Base-by-base conservation (phyloP, 1,139 yeast species). In the Lodderomyces parapsilosis region DNA sequence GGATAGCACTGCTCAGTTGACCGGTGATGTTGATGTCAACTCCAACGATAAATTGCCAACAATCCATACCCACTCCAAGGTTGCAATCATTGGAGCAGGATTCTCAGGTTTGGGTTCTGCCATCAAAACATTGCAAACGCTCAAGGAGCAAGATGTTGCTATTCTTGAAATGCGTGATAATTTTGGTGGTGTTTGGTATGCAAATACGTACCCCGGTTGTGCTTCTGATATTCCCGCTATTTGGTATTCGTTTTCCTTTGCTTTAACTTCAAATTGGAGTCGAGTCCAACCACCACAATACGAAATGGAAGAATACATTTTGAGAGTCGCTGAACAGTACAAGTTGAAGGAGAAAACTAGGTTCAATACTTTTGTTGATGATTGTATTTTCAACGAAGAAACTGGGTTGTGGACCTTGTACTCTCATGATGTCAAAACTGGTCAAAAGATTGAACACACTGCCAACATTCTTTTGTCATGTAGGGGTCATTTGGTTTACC, bases 111-210 rank as follows among this genome's bases (percentile, higher is more conserved):
- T 76, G 45, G 66, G 63, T 18, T 48, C 62, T 9, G 66, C 70
- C 2, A 47, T 70, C 38, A 61, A 57, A 47, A 59, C 60, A 42
- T 57, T 58, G 43, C 62, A 62, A 41, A 58, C 60, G 31, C 57
- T 62, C 51, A 65, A 60, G 34, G 65, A 54, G 39, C 56, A 58
- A 39, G 79, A 63, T 55, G 63, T 63, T 49, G 65, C 55, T 18
- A 58, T 74, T 7, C 73, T 70, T 48, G 81, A 76, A 47, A 68
- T 68, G 47, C 77, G 70, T 46, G 61, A 58, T 39, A 59, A 66
- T 40, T 63, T 74, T 46, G 81, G 81, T 14, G 81, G 81, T 7
- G 74, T 80, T 32, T 76, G 81, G 81, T 70, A 66, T 55, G 76
- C 78, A 41, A 76, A 76, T 50, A 65, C 77, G 2, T 76, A 76